Percentiles rank a stretch among this genome's conserved stretches.
These are phyloP conservation scores for Salix koriyanagi DNA, from an alignment of 345 rosid species.

Conservation along the genomic window DNA sequence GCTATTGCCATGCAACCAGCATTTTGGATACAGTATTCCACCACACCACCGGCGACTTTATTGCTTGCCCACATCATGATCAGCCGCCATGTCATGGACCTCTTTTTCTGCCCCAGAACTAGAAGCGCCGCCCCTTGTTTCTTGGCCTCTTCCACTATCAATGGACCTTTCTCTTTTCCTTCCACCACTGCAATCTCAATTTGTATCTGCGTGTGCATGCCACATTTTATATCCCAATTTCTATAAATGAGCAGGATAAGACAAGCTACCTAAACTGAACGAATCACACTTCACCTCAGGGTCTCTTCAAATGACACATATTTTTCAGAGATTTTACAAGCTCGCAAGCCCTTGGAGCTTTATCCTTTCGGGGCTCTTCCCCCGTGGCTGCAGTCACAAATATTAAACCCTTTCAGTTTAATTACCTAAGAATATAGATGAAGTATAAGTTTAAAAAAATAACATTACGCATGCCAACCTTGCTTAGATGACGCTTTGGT, in stretches of 20 bases:
- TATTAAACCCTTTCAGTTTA: not conserved
- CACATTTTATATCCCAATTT: not conserved
- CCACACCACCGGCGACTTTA: conserved; percentile 40
- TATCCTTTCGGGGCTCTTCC: conserved; percentile 38
- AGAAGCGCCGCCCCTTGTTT: conserved; percentile 56
- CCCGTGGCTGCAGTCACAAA: conserved; percentile 20
- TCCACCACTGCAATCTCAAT: conserved; percentile 57
- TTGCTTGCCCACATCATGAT: conserved; percentile 71
- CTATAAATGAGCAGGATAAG: not conserved
- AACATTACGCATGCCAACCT: conserved; percentile 28
- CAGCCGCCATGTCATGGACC: conserved; percentile 74
- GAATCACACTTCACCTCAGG: conserved; percentile 50
- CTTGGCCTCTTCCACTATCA: conserved; percentile 76
- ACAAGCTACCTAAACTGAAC: not conserved
- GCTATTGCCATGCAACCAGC: conserved; percentile 88
- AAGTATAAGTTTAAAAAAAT: not conserved
- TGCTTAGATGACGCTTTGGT: conserved; percentile 44
- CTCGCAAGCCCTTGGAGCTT: conserved; percentile 47
- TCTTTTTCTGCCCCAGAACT: conserved; percentile 71
- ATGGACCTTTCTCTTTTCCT: conserved; percentile 77
- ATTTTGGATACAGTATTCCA: conserved; percentile 81
- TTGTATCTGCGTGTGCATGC: conserved; percentile 39
- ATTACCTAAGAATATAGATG: not conserved
- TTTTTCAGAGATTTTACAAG: conserved; percentile 49
- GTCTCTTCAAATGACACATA: conserved; percentile 66